These are phyloP conservation scores for Ceratobasidium sp. DNA, from an alignment of 1,284 basidiomycete genomes.

Conservation along the genomic window DNA sequence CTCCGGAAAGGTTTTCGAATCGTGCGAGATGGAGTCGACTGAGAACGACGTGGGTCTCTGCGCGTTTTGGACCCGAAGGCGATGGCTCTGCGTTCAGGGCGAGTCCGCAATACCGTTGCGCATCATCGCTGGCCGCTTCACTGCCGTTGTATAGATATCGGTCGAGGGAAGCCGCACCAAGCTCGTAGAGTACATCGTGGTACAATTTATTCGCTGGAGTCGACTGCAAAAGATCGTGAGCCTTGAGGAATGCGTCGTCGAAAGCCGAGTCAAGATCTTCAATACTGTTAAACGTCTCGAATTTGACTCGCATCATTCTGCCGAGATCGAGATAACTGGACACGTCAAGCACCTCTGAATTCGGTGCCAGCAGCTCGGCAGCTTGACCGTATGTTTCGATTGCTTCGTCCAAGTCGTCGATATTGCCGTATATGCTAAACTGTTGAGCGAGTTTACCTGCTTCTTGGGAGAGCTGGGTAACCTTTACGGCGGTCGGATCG, in stretches of 20 bases:
- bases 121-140: background rate
- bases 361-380: constrained; percentile 7
- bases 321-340: constrained; percentile 25
- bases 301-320: constrained; percentile 36
- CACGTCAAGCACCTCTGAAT: constrained; percentile 3
- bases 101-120: constrained; percentile 7
- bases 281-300: constrained; percentile 24
- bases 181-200: constrained; percentile 14
- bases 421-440: constrained; percentile 9
- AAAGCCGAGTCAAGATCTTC: constrained; percentile 22
- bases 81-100: background rate
- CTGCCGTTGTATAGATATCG: constrained; percentile 18
- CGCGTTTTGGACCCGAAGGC: background rate
- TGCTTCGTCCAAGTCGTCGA: constrained; percentile 29
- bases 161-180: constrained; percentile 13
- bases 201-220: constrained; percentile 2
- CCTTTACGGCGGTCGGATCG: background rate
- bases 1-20: constrained; percentile 13
- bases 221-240: background rate
- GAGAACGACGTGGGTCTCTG: background rate
- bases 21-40: constrained; percentile 20
- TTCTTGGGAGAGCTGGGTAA: background rate
- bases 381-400: constrained; percentile 20
- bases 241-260: constrained; percentile 27
- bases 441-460: background rate